These are phyloP conservation scores for Pyrenophora seminiperda DNA, from an alignment of 2,329 filamentous ascomycete species.

Conservation along the genomic window DNA sequence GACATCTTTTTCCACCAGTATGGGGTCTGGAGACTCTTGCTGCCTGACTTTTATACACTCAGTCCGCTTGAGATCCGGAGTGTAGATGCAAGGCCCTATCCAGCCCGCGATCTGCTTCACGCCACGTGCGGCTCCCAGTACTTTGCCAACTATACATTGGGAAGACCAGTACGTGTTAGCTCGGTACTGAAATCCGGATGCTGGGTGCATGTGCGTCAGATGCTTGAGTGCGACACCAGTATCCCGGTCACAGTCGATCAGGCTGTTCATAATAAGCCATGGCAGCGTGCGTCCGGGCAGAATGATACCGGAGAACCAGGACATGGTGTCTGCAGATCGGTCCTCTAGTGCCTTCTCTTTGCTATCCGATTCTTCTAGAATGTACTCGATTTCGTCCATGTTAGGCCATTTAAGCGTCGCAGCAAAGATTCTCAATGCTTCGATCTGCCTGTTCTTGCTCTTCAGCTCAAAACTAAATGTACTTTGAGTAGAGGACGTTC, in stretches of 20 bases:
- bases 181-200: slow-evolving; percentile 77
- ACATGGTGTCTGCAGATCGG: slow-evolving; percentile 74
- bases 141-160: slow-evolving; percentile 74
- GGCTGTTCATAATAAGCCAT: slow-evolving; percentile 77
- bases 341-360: slow-evolving; percentile 56
- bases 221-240: slow-evolving; percentile 68
- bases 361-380: slow-evolving; percentile 64
- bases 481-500: slow-evolving; percentile 49
- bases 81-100: slow-evolving; percentile 73
- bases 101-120: slow-evolving; percentile 74
- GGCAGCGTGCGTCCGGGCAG: slow-evolving; percentile 72
- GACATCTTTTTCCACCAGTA: slow-evolving; percentile 64
- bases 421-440: slow-evolving; percentile 71
- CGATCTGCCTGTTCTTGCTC: slow-evolving; percentile 69
- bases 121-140: slow-evolving; percentile 68
- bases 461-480: slow-evolving; percentile 67
- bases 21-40: slow-evolving; percentile 59
- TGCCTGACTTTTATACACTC: slow-evolving; percentile 73
- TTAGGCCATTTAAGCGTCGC: slow-evolving; percentile 79
- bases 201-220: slow-evolving; percentile 69
- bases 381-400: slow-evolving; percentile 65
- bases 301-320: slow-evolving; percentile 76
- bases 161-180: slow-evolving; percentile 79
- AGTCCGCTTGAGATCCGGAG: slow-evolving; percentile 67
- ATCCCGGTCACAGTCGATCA: slow-evolving; percentile 76